A percentile compares a stretch with the other conserved stretches of the same genome.
phyloP scores from a whole-genome alignment of 108 stramenopile genomes.

The Conticribra weissflogii region DNA sequence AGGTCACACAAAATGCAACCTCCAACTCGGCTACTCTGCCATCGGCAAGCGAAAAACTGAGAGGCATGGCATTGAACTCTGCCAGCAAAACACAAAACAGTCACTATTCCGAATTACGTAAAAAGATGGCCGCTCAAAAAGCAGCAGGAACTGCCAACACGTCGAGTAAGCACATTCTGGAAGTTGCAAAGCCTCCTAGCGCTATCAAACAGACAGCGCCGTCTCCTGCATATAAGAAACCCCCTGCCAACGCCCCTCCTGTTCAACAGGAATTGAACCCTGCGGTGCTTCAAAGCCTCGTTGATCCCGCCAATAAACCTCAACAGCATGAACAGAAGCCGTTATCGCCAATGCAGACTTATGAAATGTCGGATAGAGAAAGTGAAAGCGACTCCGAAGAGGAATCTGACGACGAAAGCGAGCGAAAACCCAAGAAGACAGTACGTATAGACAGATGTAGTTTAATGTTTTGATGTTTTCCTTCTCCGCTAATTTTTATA shows the following conservation, averaged over 20 bases:
- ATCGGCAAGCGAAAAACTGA: too few relatives aligned
- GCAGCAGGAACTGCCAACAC: constrained; percentile 27
- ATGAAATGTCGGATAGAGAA: constrained; percentile 87
- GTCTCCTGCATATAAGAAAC: background rate
- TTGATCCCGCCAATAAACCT: constrained; percentile 39
- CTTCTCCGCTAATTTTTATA: background rate
- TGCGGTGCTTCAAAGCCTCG: constrained; percentile 24
- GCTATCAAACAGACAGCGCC: background rate
- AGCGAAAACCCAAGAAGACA: constrained; percentile 61
- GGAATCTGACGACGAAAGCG: constrained; percentile 62
- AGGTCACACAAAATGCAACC: too few relatives aligned
- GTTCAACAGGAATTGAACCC: constrained; percentile 10
- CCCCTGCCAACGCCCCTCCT: background rate
- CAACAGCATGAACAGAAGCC: constrained; percentile 20
- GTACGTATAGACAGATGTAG: constrained; percentile 13
- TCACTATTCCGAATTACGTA: constrained; percentile 68
- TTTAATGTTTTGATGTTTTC: background rate
- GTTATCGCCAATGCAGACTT: constrained; percentile 77
- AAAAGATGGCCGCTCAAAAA: constrained; percentile 61
- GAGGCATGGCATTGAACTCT: constrained; percentile 25
- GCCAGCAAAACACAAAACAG: constrained; percentile 14
- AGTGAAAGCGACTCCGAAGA: constrained; percentile 73
- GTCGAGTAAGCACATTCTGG: constrained; percentile 4
- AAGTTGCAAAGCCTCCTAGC: background rate
- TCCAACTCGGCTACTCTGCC: too few relatives aligned